Evolutionary conservation across 2,329 filamentous ascomycete genomes (phyloP).

Genomic region (Apiospora koreana): DNA sequence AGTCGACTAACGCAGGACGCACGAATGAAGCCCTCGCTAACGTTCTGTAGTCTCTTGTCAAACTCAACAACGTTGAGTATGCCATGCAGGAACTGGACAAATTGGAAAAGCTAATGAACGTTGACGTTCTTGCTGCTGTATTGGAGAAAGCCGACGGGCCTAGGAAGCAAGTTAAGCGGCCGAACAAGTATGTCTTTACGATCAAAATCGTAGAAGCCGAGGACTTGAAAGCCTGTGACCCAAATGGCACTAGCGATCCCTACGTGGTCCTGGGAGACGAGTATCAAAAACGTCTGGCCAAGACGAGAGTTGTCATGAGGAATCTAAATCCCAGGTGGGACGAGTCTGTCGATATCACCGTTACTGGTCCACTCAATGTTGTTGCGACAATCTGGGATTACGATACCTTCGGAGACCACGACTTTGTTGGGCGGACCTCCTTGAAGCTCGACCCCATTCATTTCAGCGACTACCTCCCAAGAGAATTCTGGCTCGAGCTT

Average conservation of each 20-base stretch:
- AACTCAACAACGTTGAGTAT: slow-evolving; percentile 96
- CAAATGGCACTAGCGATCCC: slow-evolving; percentile 90
- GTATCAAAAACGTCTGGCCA: slow-evolving; percentile 93
- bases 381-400: slow-evolving; percentile 99
- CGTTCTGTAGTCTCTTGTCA: slow-evolving; percentile 77
- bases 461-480: slow-evolving; percentile 92
- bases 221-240: slow-evolving; percentile 96
- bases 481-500: slow-evolving; percentile 96
- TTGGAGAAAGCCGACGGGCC: slow-evolving; percentile 75
- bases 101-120: slow-evolving; percentile 85
- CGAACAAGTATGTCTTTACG: slow-evolving; percentile 93
- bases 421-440: slow-evolving; percentile 95
- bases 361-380: slow-evolving; percentile 86
- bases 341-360: slow-evolving; percentile 94
- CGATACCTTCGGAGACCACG: slow-evolving; percentile 95
- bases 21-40: slow-evolving; percentile 18
- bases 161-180: slow-evolving; percentile 62
- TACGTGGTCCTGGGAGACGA: slow-evolving; percentile 97
- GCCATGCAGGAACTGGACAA: slow-evolving; percentile 90
- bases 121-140: slow-evolving; percentile 84
- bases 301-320: slow-evolving; percentile 88
- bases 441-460: slow-evolving; percentile 97
- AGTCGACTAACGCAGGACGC: slow-evolving; percentile 27
- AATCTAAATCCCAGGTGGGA: slow-evolving; percentile 96
- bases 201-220: slow-evolving; percentile 98